Conservation (phyloP, 192 early-diverging fungal species). For the Chytriomyces sp. region DNA sequence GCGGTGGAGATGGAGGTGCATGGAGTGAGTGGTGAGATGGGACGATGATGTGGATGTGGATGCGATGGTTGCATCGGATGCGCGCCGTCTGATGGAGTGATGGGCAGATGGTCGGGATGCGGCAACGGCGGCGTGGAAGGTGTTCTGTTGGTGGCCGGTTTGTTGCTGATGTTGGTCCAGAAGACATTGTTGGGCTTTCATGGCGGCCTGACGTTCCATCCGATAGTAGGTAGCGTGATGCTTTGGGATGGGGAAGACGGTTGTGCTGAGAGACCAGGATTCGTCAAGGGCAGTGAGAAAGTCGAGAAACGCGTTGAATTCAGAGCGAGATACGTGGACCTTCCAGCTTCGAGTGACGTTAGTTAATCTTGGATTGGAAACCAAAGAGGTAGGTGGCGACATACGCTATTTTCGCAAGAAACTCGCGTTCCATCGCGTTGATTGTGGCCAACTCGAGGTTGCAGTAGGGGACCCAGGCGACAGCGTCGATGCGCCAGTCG, state of each 20-base stretch:
- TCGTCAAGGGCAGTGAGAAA: background rate
- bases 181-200: too few species aligned
- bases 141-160: too few species aligned
- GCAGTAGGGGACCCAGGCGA: conserved; percentile 28
- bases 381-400: background rate
- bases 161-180: too few species aligned
- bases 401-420: conserved; percentile 23
- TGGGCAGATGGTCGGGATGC: background rate
- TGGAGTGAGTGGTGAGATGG: too few species aligned
- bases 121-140: background rate
- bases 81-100: background rate
- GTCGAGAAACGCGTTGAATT: background rate
- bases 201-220: background rate
- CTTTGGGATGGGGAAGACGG: background rate
- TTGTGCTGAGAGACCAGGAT: background rate
- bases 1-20: too few species aligned
- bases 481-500: conserved; percentile 27
- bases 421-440: conserved; percentile 35
- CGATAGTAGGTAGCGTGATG: background rate
- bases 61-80: background rate
- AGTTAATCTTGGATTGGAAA: background rate
- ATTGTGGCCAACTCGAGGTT: background rate
- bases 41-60: too few species aligned
- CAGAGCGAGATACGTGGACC: background rate
- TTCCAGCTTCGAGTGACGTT: background rate